Conservation (phyloP, 139 green algal species). For the Deuterostichococcus epilithicus region DNA sequence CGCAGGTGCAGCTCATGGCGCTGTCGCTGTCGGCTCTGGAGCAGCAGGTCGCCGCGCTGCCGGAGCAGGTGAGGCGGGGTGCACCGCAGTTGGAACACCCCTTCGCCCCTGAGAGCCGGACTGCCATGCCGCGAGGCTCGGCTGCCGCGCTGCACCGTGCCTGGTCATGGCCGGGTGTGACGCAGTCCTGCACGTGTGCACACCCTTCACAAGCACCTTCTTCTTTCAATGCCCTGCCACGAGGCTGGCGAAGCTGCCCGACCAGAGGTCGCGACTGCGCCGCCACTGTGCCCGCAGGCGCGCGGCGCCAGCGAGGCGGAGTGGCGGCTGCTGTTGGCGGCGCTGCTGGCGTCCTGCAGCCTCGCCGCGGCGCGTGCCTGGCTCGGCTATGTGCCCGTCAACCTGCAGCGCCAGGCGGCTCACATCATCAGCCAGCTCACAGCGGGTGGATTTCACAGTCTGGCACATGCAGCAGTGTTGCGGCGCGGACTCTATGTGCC, state of each 20-base stretch:
- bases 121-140: not conserved
- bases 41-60: conserved; percentile 15
- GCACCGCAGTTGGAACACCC: no score
- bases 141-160: no score
- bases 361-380: conserved; percentile 15
- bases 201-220: no score
- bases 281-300: no score
- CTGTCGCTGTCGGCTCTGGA: conserved; percentile 23
- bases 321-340: conserved; percentile 15
- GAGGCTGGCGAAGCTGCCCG: no score
- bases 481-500: no score
- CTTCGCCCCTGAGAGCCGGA: not conserved
- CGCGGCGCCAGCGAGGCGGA: not conserved
- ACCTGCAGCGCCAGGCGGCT: conserved; percentile 14
- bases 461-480: no score
- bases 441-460: no score
- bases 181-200: no score
- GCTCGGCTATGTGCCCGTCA: conserved; percentile 24
- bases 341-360: conserved; percentile 19
- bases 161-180: no score
- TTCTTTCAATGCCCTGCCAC: no score
- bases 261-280: no score
- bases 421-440: not conserved
- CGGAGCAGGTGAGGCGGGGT: not conserved
- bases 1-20: conserved; percentile 24